A percentile compares a stretch with the other conserved stretches of the same genome.
Evolutionary conservation across 192 early-diverging fungal genomes (phyloP).

Genomic region (Gonapodya prolifera): DNA sequence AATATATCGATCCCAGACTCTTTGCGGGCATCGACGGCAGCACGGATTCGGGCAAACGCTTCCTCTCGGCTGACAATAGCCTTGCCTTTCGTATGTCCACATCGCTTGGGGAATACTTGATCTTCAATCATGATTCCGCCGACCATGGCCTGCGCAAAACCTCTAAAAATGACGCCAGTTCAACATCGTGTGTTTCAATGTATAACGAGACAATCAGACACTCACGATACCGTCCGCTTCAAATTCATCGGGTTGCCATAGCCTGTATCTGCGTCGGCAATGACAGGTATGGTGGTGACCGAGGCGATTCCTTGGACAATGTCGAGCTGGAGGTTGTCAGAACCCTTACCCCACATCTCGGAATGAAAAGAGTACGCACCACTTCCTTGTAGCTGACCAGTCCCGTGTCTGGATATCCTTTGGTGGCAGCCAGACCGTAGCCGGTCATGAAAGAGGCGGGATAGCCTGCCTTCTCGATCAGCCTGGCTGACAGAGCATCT

Average conservation of each 20-base stretch:
- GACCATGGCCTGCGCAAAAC: background rate
- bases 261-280: constrained; percentile 2
- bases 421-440: background rate
- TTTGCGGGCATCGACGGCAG: background rate
- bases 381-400: background rate
- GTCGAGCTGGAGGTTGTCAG: background rate
- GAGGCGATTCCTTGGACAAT: background rate
- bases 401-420: background rate
- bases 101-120: background rate
- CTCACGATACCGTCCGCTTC: background rate
- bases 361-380: background rate
- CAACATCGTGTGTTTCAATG: background rate
- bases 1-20: background rate
- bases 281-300: background rate
- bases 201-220: background rate
- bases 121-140: background rate
- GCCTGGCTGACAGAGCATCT: background rate
- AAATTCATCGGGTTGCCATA: background rate
- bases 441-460: constrained; percentile 2
- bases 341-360: background rate
- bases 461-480: background rate
- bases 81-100: background rate
- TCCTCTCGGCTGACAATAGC: background rate
- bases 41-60: background rate
- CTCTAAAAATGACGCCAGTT: background rate